Percentiles rank a stretch among this genome's conserved stretches.
These are phyloP conservation scores for Polytrichum commune DNA, from an alignment of 225 moss, liverwort and hornwort genomes.

Conservation along the genomic window DNA sequence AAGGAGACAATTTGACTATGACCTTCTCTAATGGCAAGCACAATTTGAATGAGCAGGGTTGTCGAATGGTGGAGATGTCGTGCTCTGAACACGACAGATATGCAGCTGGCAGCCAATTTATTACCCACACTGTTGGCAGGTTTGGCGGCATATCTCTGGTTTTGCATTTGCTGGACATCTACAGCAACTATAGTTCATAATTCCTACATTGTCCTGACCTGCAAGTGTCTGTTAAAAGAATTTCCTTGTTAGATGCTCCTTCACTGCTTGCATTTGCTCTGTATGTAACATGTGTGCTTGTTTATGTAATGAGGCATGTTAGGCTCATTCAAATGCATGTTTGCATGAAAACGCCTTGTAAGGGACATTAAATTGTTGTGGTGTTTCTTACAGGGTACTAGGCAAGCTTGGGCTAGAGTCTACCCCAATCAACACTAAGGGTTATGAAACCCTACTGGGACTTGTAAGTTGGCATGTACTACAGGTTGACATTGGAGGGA, in stretches of 20 bases:
- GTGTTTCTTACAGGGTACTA: conserved; percentile 55
- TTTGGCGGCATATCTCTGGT: conserved; percentile 7
- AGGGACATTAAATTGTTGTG: background rate
- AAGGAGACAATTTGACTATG: background rate
- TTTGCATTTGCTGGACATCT: background rate
- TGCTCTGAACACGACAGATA: conserved; percentile 91
- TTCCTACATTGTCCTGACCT: no score
- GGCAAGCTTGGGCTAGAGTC: conserved; percentile 83
- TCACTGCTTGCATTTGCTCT: no score
- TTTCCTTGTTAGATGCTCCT: no score
- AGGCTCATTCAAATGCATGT: no score
- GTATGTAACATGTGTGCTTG: background rate
- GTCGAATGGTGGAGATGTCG: conserved; percentile 98
- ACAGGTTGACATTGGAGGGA: no score
- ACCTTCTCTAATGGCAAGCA: background rate
- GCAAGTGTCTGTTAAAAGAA: no score
- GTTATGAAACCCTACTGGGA: conserved; percentile 89
- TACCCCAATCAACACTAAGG: conserved; percentile 92
- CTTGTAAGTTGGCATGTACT: conserved; percentile 49
- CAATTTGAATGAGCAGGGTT: conserved; percentile 52
- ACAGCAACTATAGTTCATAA: no score
- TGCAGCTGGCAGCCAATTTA: conserved; percentile 95
- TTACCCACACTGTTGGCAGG: conserved; percentile 99
- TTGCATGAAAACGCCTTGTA: no score
- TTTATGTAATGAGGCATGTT: no score